Conservation (phyloP, 2,329 filamentous ascomycete genomes). For the Alternaria postmessia region DNA sequence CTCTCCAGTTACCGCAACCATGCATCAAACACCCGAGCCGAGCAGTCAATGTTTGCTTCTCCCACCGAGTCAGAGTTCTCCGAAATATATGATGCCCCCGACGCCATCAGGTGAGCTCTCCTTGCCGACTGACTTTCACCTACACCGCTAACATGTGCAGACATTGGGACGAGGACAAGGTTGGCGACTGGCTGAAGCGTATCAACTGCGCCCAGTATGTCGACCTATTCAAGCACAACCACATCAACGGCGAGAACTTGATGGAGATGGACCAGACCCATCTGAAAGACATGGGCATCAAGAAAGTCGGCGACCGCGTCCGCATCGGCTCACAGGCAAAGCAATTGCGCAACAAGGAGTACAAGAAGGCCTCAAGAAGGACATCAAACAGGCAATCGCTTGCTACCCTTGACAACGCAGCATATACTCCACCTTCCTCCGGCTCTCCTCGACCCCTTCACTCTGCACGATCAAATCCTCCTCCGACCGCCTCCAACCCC, state of each 20-base stretch:
- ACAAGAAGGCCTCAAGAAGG: constrained; percentile 67
- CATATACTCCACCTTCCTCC: constrained; percentile 68
- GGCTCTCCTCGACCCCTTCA: constrained; percentile 70
- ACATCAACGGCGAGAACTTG: constrained; percentile 97
- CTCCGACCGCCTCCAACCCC: constrained; percentile 32
- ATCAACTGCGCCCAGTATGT: constrained; percentile 97
- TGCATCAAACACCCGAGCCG: constrained; percentile 40
- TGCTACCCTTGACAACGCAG: constrained; percentile 75
- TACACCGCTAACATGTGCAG: constrained; percentile 47
- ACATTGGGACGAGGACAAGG: constrained; percentile 87
- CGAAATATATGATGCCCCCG: constrained; percentile 74
- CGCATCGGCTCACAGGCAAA: constrained; percentile 70
- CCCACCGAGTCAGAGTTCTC: constrained; percentile 95
- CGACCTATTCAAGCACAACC: constrained; percentile 85
- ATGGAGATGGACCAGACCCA: constrained; percentile 97
- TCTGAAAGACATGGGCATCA: constrained; percentile 96
- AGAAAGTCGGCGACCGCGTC: constrained; percentile 95
- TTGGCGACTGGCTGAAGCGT: constrained; percentile 87
- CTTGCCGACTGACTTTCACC: background rate
- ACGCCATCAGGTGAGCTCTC: constrained; percentile 58
- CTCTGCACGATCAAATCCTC: constrained; percentile 58
- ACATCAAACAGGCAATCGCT: constrained; percentile 83
- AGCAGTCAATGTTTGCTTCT: constrained; percentile 71
- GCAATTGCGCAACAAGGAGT: constrained; percentile 58
- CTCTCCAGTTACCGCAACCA: constrained; percentile 49